phyloP scores from a whole-genome alignment of 345 rosid genomes.

The Clarkia xantiana region DNA sequence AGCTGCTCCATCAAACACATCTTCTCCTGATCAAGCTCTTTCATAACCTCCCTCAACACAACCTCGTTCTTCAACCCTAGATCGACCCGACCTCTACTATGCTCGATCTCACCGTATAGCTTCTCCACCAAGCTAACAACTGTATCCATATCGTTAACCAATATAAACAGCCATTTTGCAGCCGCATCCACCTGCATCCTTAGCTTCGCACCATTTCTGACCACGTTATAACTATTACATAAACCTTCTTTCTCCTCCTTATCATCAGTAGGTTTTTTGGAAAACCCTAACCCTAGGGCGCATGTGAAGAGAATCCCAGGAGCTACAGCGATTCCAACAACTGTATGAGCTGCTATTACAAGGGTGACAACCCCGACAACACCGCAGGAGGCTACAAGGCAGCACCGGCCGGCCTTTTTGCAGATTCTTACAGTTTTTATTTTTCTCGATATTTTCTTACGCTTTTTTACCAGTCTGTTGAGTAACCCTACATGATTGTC shows the following conservation, averaged over 20 bases:
- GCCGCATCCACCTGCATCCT: conserved; percentile 53
- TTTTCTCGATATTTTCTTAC: conserved; percentile 34
- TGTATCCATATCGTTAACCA: conserved; percentile 69
- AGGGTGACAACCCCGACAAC: conserved; percentile 27
- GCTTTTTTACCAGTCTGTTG: conserved; percentile 25
- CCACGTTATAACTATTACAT: no score
- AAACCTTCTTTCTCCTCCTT: no score
- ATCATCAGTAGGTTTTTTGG: not conserved
- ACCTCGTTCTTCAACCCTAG: conserved; percentile 39
- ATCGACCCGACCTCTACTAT: conserved; percentile 34
- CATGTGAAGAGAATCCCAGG: conserved; percentile 38
- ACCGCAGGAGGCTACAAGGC: conserved; percentile 29
- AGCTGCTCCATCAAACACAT: conserved; percentile 44
- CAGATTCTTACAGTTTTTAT: conserved; percentile 19
- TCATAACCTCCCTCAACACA: conserved; percentile 38
- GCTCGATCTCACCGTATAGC: conserved; percentile 51
- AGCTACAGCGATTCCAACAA: conserved; percentile 41
- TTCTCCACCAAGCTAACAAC: conserved; percentile 46
- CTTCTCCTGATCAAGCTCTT: conserved; percentile 30
- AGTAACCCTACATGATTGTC: conserved; percentile 32
- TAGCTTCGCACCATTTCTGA: conserved; percentile 12
- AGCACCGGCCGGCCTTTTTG: conserved; percentile 31
- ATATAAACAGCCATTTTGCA: conserved; percentile 56
- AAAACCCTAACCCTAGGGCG: conserved; percentile 9
- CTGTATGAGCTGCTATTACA: conserved; percentile 46